Evolutionary conservation across 495 filamentous ascomycete species (phyloP).

Genomic region (Evernia prunastri): DNA sequence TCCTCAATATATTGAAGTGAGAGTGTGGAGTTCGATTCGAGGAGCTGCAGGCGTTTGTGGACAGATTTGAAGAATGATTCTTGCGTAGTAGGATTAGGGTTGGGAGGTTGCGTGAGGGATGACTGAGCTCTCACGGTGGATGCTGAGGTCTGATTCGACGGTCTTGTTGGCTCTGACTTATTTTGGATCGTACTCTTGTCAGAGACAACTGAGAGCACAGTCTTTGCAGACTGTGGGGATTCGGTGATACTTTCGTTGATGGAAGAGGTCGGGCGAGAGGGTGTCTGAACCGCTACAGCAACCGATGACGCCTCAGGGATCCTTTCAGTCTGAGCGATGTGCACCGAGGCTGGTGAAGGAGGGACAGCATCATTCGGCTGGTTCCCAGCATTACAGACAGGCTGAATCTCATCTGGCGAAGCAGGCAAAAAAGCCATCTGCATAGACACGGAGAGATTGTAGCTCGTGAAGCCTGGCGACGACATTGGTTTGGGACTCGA

Average conservation of each 20-base stretch:
- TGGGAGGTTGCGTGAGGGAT: slow-evolving; percentile 44
- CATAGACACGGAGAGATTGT: slow-evolving; percentile 1
- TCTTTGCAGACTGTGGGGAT: slow-evolving; percentile 18
- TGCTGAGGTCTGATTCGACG: slow-evolving; percentile 24
- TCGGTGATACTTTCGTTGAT: slow-evolving; percentile 6
- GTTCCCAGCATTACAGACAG: slow-evolving; percentile 7
- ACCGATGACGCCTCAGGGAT: background rate
- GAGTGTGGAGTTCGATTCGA: slow-evolving; percentile 87
- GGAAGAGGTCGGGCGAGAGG: slow-evolving; percentile 20
- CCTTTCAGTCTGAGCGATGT: background rate
- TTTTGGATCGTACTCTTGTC: slow-evolving; percentile 10
- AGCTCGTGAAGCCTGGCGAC: background rate
- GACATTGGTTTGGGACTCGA: background rate
- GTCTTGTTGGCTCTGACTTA: slow-evolving; percentile 1
- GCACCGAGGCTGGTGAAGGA: background rate
- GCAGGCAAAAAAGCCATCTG: background rate
- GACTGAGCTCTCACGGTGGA: slow-evolving; percentile 45
- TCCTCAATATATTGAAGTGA: slow-evolving; percentile 95
- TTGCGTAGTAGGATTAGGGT: slow-evolving; percentile 75
- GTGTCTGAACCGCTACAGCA: slow-evolving; percentile 18
- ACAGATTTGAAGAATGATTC: slow-evolving; percentile 97
- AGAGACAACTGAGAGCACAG: slow-evolving; percentile 26
- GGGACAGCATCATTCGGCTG: background rate
- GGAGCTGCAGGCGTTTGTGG: slow-evolving; percentile 79
- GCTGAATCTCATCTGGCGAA: background rate